phyloP scores from a whole-genome alignment of 257 asterid genomes.

The Solanum boliviense region DNA sequence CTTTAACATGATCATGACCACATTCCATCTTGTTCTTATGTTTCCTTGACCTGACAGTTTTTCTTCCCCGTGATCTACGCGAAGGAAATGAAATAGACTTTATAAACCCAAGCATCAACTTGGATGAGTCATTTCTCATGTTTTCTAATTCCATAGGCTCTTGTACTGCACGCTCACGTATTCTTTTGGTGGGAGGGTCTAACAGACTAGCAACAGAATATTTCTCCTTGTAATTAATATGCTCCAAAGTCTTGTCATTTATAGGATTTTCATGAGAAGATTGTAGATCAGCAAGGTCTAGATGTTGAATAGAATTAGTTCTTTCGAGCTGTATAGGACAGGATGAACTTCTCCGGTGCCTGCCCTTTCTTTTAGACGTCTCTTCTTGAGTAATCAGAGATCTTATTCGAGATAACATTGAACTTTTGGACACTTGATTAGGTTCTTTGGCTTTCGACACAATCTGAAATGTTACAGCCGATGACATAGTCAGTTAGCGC shows the following conservation, averaged over 20 bases:
- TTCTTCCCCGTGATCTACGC: slow-evolving; percentile 7
- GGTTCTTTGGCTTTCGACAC: slow-evolving; percentile 16
- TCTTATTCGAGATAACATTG: slow-evolving; percentile 57
- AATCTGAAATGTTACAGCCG: slow-evolving; percentile 12
- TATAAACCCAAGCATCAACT: slow-evolving; percentile 23
- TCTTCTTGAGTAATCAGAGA: slow-evolving; percentile 47
- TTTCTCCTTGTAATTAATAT: background rate
- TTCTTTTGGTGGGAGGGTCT: slow-evolving; percentile 9
- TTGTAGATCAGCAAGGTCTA: slow-evolving; percentile 1
- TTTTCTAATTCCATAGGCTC: background rate
- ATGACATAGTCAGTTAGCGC: background rate
- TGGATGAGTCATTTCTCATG: slow-evolving; percentile 8
- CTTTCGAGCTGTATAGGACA: slow-evolving; percentile 10
- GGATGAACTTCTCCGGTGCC: slow-evolving; percentile 58
- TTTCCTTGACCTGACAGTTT: background rate
- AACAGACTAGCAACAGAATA: slow-evolving; percentile 7
- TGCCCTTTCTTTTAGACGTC: slow-evolving; percentile 28
- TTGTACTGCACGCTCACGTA: background rate
- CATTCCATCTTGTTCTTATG: background rate
- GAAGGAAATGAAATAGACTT: slow-evolving; percentile 58
- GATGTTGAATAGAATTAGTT: slow-evolving; percentile 6
- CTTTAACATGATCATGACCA: background rate
- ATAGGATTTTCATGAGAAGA: background rate
- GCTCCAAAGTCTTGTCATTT: background rate
- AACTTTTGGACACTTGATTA: slow-evolving; percentile 31